A percentile compares a stretch with the other conserved stretches of the same genome.
phyloP scores from a whole-genome alignment of 495 filamentous ascomycete species.

The Penicillium simplicissimum region DNA sequence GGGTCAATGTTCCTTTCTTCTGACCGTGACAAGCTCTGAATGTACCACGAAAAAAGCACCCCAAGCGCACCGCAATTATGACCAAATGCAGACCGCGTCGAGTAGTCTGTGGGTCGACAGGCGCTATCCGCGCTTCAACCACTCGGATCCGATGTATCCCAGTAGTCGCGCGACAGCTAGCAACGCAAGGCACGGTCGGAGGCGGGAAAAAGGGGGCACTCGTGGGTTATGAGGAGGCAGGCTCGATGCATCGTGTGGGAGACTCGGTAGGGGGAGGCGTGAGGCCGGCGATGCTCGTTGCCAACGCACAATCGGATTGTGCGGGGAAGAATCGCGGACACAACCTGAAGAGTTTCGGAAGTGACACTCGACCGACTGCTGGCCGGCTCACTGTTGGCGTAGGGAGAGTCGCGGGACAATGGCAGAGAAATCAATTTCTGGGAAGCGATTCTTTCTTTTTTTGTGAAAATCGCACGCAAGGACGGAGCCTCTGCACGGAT shows the following conservation, averaged over 20 bases:
- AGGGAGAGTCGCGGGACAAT: not conserved
- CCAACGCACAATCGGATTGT: conserved; percentile 6
- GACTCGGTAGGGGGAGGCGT: conserved; percentile 8
- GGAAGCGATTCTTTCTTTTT: not conserved
- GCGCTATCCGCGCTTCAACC: not conserved
- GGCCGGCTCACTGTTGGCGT: not conserved
- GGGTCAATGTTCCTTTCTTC: not conserved
- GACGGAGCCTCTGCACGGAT: conserved; percentile 9
- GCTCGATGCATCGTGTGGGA: conserved; percentile 41
- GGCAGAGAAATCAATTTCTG: not conserved
- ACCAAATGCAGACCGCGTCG: not conserved
- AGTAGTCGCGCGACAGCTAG: conserved; percentile 18
- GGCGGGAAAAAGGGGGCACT: conserved; percentile 20
- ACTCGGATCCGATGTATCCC: conserved; percentile 1
- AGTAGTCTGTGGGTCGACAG: conserved; percentile 3
- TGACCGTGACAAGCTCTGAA: not conserved
- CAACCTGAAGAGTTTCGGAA: not conserved
- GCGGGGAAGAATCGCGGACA: conserved; percentile 9
- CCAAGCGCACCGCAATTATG: not conserved
- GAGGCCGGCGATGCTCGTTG: not conserved
- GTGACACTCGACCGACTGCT: not conserved
- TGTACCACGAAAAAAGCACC: not conserved
- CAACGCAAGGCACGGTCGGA: conserved; percentile 35
- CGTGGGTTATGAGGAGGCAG: conserved; percentile 24
- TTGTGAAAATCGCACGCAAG: conserved; percentile 4